Percentiles rank a stretch among this genome's conserved stretches.
Conservation (phyloP, 75 land plant species). For the Ceratopteris richardii region DNA sequence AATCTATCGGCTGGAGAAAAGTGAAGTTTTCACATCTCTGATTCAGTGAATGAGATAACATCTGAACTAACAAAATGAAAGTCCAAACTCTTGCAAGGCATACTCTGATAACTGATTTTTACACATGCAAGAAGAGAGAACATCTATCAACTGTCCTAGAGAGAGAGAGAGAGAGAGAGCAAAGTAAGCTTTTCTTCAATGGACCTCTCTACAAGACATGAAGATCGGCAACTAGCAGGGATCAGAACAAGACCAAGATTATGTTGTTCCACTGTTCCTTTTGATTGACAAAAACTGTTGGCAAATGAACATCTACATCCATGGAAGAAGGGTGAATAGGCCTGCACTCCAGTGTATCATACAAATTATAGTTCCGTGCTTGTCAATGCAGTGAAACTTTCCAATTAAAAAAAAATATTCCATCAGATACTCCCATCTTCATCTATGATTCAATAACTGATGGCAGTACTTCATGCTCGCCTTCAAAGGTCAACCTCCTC, state of each 20-base stretch:
- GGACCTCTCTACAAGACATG: conserved; percentile 72
- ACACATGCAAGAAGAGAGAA: no score
- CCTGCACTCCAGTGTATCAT: conserved; percentile 77
- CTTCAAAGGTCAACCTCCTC: neutral
- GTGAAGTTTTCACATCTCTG: no score
- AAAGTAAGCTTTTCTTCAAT: conserved; percentile 59
- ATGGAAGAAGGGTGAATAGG: conserved; percentile 34
- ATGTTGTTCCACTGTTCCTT: conserved; percentile 63
- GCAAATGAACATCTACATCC: no score
- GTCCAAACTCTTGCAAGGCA: no score
- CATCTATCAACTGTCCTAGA: no score
- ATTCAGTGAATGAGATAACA: no score
- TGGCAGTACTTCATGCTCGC: conserved; percentile 22
- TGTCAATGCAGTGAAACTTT: conserved; percentile 79
- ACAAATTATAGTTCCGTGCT: conserved; percentile 89
- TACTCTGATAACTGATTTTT: no score
- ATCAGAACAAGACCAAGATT: conserved; percentile 78
- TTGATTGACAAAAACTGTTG: no score
- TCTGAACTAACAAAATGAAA: no score
- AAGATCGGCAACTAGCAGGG: conserved; percentile 55
- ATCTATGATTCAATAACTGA: conserved; percentile 52
- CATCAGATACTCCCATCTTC: conserved; percentile 66
- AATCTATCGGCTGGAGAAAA: no score
- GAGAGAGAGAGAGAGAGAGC: no score
- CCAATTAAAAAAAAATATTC: conserved; percentile 78